phyloP scores from a whole-genome alignment of 2,329 filamentous ascomycete genomes.

The Fusarium pseudograminearum region DNA sequence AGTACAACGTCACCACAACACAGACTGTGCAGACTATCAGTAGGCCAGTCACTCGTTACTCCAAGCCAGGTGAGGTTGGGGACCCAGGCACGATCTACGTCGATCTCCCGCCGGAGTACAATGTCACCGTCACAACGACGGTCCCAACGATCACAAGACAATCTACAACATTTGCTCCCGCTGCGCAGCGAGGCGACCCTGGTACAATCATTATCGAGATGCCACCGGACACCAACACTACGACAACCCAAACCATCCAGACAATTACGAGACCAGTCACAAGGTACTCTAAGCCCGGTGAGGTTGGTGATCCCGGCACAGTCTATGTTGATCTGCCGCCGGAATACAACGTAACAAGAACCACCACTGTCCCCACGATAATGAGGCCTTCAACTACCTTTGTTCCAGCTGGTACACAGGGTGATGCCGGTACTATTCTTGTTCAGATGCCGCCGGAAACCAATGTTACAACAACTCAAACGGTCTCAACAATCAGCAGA shows the following conservation, averaged over 20 bases:
- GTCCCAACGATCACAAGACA: constrained; percentile 11
- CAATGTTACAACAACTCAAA: constrained; percentile 26
- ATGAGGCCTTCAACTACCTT: constrained; percentile 11
- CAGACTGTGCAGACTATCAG: constrained; percentile 8
- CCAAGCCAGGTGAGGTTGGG: not conserved
- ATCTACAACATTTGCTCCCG: constrained; percentile 11
- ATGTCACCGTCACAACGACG: constrained; percentile 27
- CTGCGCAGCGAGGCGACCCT: constrained; percentile 19
- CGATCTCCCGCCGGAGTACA: constrained; percentile 24
- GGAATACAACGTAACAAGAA: constrained; percentile 18
- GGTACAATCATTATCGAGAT: constrained; percentile 16
- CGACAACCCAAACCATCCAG: constrained; percentile 17
- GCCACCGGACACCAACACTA: constrained; percentile 13
- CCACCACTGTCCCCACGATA: constrained; percentile 14
- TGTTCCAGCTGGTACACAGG: constrained; percentile 13
- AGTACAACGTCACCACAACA: constrained; percentile 15
- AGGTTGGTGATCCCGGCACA: constrained; percentile 17
- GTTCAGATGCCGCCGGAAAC: constrained; percentile 19
- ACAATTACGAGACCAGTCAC: constrained; percentile 17
- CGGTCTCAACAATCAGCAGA: constrained; percentile 13
- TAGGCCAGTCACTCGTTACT: constrained; percentile 11
- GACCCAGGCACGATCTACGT: constrained; percentile 26
- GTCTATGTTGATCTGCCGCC: constrained; percentile 23
- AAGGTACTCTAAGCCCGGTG: constrained; percentile 7
- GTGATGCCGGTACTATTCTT: constrained; percentile 24